These are phyloP conservation scores for Metschnikowia gruessii DNA, from an alignment of 805 yeast genomes.

Conservation along the genomic window DNA sequence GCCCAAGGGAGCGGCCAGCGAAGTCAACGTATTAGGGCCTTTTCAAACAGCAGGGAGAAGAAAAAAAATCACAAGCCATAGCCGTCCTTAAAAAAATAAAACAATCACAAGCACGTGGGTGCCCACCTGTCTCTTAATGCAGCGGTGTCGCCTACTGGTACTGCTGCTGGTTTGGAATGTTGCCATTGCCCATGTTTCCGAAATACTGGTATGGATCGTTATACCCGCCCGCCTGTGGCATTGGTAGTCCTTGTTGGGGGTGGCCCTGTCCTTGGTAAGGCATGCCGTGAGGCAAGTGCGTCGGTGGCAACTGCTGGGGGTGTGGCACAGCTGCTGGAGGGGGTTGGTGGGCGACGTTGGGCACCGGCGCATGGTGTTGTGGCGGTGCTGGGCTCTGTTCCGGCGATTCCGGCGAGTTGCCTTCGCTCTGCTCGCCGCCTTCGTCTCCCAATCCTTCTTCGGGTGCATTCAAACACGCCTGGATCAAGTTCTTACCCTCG, in stretches of 20 bases:
- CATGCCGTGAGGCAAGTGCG: constrained; percentile 44
- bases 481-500: constrained; percentile 95
- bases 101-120: not conserved
- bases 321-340: constrained; percentile 26
- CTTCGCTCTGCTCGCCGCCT: constrained; percentile 53
- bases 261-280: constrained; percentile 44
- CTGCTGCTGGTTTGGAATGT: constrained; percentile 51
- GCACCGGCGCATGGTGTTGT: constrained; percentile 24
- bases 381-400: constrained; percentile 39
- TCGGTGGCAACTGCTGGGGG: constrained; percentile 34
- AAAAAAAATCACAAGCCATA: not conserved
- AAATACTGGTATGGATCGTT: constrained; percentile 62
- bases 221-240: constrained; percentile 51
- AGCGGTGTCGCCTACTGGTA: constrained; percentile 38
- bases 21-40: too few species aligned
- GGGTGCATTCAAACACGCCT: constrained; percentile 97
- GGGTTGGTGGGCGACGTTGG: constrained; percentile 22
- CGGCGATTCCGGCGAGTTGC: constrained; percentile 40
- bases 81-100: not conserved
- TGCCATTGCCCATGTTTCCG: constrained; percentile 50
- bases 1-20: too few species aligned
- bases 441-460: constrained; percentile 73
- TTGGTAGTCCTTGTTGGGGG: constrained; percentile 40
- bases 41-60: too few species aligned
- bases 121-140: not conserved